Percentiles rank a stretch among this genome's conserved stretches.
Conservation (phyloP, 176 grass and related monocot species). For the Rhynchospora pubera region DNA sequence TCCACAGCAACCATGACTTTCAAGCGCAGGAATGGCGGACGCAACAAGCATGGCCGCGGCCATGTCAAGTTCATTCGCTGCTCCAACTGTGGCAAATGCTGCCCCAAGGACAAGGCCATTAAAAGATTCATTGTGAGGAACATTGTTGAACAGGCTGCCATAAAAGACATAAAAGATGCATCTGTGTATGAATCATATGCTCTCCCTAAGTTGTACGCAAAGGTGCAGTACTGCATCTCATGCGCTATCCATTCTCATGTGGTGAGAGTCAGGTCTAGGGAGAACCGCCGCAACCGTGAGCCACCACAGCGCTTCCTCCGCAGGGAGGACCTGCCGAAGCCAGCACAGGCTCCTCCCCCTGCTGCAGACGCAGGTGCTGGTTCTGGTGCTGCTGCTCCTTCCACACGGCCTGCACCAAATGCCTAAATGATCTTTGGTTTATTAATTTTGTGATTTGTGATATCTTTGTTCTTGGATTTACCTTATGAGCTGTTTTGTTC, state of each 20-base stretch:
- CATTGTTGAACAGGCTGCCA: constrained; percentile 50
- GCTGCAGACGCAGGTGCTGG: background rate
- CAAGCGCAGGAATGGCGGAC: constrained; percentile 60
- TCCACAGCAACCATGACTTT: constrained; percentile 25
- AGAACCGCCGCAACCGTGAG: constrained; percentile 43
- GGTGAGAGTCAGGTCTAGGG: constrained; percentile 56
- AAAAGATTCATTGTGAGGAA: constrained; percentile 72
- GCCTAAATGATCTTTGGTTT: no score
- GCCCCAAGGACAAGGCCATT: constrained; percentile 83
- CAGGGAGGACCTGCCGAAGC: constrained; percentile 39
- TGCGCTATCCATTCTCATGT: constrained; percentile 66
- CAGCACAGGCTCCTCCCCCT: constrained; percentile 37
- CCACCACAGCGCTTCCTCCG: constrained; percentile 58
- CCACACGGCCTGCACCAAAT: background rate
- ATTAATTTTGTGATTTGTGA: no score
- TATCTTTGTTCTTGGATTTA: no score
- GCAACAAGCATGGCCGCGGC: constrained; percentile 79
- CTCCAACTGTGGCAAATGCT: constrained; percentile 57
- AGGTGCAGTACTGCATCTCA: constrained; percentile 57
- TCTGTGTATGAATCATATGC: constrained; percentile 56
- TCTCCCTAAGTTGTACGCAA: constrained; percentile 69
- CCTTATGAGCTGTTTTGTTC: no score
- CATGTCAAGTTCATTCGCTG: constrained; percentile 68
- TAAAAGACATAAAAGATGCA: constrained; percentile 61
- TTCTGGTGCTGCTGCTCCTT: constrained; percentile 9